phyloP scores from a whole-genome alignment of 148 eudicot species.

The Fagopyrum esculentum region DNA sequence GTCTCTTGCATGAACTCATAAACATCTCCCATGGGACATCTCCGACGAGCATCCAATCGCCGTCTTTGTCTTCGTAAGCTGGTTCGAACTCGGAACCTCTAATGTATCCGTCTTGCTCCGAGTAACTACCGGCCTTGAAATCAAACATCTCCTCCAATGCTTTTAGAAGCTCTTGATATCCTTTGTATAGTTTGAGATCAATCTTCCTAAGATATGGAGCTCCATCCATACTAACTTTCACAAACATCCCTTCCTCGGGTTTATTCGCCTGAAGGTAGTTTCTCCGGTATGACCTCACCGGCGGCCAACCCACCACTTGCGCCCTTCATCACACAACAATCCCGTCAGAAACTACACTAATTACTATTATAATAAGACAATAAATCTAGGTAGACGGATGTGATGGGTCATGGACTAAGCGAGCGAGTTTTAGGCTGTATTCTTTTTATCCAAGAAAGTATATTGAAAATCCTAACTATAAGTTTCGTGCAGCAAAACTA shows the following conservation, averaged over 20 bases:
- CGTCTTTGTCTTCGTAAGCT: constrained; percentile 68
- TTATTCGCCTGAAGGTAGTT: constrained; percentile 31
- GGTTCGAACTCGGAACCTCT: constrained; percentile 58
- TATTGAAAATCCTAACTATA: too few relatives aligned
- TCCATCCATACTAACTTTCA: constrained; percentile 67
- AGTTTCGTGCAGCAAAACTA: too few relatives aligned
- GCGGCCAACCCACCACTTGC: constrained; percentile 69
- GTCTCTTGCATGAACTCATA: constrained; percentile 44
- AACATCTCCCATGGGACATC: constrained; percentile 72
- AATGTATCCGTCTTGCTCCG: constrained; percentile 51
- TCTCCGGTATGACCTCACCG: constrained; percentile 41
- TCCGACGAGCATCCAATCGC: constrained; percentile 66
- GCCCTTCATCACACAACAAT: constrained; percentile 22
- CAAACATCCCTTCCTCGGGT: constrained; percentile 32
- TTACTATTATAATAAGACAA: too few relatives aligned
- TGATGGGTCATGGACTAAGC: too few relatives aligned
- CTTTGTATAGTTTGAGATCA: constrained; percentile 42
- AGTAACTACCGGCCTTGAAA: constrained; percentile 44
- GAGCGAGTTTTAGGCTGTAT: too few relatives aligned
- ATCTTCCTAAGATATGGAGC: constrained; percentile 58
- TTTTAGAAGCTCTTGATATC: constrained; percentile 41
- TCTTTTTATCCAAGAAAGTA: too few relatives aligned
- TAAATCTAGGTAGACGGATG: too few relatives aligned
- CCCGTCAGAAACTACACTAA: not conserved
- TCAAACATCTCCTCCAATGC: constrained; percentile 60